Percentiles rank a stretch among this genome's conserved stretches.
These are phyloP conservation scores for Linnemannia exigua DNA, from an alignment of 192 early-diverging fungal species.

Conservation along the genomic window DNA sequence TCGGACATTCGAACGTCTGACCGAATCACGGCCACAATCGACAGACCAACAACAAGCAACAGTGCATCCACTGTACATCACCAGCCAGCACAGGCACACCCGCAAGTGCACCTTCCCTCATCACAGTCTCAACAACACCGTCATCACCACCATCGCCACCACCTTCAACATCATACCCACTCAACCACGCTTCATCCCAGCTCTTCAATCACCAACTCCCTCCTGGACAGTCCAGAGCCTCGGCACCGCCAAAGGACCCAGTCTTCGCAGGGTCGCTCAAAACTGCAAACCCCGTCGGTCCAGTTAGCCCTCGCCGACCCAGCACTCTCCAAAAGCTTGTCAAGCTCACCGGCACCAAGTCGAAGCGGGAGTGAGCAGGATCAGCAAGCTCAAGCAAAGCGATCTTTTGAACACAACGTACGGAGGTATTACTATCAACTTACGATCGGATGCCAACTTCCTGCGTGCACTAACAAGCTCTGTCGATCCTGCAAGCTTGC, in stretches of 20 bases:
- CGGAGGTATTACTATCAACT: slow-evolving; percentile 52
- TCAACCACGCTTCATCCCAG: neutral
- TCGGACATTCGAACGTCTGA: neutral
- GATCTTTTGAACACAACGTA: slow-evolving; percentile 41
- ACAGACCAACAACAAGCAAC: neutral
- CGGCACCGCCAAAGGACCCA: slow-evolving; percentile 28
- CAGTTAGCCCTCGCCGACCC: slow-evolving; percentile 52
- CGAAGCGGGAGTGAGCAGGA: slow-evolving; percentile 20
- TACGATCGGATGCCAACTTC: slow-evolving; percentile 32
- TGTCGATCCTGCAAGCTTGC: slow-evolving; percentile 37
- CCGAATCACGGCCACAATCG: neutral
- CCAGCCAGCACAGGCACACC: neutral
- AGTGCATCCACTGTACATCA: neutral
- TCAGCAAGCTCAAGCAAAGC: slow-evolving; percentile 27
- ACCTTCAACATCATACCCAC: neutral
- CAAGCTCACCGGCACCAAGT: slow-evolving; percentile 36
- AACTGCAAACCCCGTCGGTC: slow-evolving; percentile 31
- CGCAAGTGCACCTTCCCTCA: neutral
- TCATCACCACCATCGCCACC: slow-evolving; percentile 7
- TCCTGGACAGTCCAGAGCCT: slow-evolving; percentile 10
- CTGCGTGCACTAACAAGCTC: slow-evolving; percentile 27
- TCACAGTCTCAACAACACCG: neutral
- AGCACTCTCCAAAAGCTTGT: slow-evolving; percentile 41
- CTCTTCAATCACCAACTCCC: neutral
- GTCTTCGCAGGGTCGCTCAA: slow-evolving; percentile 22